These are phyloP conservation scores for Anthracocystis panici-leucophaei DNA, from an alignment of 1,284 basidiomycete species.

Conservation along the genomic window DNA sequence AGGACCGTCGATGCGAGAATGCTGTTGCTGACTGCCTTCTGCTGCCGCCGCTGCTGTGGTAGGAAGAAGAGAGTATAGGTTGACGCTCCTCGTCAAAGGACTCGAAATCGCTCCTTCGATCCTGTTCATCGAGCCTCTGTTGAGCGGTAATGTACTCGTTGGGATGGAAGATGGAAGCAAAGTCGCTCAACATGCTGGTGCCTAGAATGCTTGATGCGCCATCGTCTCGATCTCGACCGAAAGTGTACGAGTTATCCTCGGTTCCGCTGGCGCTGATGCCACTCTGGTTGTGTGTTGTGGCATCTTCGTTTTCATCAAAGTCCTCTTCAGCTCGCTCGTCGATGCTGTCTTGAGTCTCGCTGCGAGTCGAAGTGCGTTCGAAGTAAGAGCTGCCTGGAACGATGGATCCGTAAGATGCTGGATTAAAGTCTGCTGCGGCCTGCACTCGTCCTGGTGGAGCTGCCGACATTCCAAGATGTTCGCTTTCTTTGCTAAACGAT, in stretches of 20 bases:
- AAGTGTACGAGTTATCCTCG: constrained; percentile 13
- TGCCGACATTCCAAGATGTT: constrained; percentile 20
- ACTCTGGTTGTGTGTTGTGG: constrained; percentile 15
- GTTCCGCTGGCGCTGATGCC: constrained; percentile 18
- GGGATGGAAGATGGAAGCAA: constrained; percentile 50
- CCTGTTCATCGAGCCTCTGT: constrained; percentile 30
- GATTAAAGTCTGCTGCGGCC: constrained; percentile 31
- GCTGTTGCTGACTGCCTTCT: constrained; percentile 22
- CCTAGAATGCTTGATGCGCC: constrained; percentile 22
- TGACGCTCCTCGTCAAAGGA: constrained; percentile 35
- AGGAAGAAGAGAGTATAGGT: constrained; percentile 21
- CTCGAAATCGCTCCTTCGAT: constrained; percentile 26
- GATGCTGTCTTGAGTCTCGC: constrained; percentile 29
- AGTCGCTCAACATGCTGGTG: constrained; percentile 43
- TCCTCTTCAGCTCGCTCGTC: constrained; percentile 20
- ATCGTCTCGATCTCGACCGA: constrained; percentile 20
- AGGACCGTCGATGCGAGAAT: constrained; percentile 26
- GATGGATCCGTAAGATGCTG: constrained; percentile 41
- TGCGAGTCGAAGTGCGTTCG: constrained; percentile 25
- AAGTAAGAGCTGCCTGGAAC: constrained; percentile 19
- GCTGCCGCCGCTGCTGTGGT: constrained; percentile 15
- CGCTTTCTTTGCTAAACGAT: neutral
- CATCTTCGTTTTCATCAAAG: neutral
- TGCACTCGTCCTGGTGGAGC: constrained; percentile 43
- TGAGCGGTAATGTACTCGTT: constrained; percentile 48